These are phyloP conservation scores for Paraphaeosphaeria minitans DNA, from an alignment of 2,329 filamentous ascomycete species.

Conservation along the genomic window DNA sequence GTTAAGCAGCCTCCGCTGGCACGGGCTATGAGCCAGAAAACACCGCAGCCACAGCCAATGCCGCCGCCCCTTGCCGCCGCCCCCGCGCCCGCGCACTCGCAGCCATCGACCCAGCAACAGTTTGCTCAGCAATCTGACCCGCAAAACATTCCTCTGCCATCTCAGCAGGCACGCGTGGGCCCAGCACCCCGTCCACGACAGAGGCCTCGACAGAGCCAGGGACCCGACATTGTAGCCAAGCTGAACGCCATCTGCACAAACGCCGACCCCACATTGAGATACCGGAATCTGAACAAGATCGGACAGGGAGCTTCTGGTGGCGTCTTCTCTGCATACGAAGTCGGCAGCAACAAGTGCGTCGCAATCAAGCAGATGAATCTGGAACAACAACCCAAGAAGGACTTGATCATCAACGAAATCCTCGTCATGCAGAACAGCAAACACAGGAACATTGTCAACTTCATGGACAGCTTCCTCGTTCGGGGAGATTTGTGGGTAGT, in stretches of 20 bases:
- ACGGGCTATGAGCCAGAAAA: conserved; percentile 73
- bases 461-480: conserved; percentile 94
- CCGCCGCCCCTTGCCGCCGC: conserved; percentile 36
- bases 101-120: conserved; percentile 58
- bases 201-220: conserved; percentile 77
- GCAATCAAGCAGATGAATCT: conserved; percentile 99
- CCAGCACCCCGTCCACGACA: conserved; percentile 74
- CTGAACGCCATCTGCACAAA: conserved; percentile 89
- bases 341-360: conserved; percentile 82
- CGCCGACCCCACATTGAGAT: conserved; percentile 86
- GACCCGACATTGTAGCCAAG: conserved; percentile 79
- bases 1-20: conserved; percentile 62
- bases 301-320: conserved; percentile 96
- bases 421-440: conserved; percentile 99
- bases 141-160: conserved; percentile 52
- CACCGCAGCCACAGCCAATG: conserved; percentile 38
- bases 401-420: conserved; percentile 98
- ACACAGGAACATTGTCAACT: conserved; percentile 98
- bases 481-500: conserved; percentile 95
- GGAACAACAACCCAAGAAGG: conserved; percentile 98
- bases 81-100: conserved; percentile 54
- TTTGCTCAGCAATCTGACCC: conserved; percentile 48
- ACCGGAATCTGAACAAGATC: conserved; percentile 89
- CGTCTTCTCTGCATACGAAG: conserved; percentile 89
- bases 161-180: conserved; percentile 56